Base-by-base conservation (phyloP, 345 rosid species). In the Linum lewisii region DNA sequence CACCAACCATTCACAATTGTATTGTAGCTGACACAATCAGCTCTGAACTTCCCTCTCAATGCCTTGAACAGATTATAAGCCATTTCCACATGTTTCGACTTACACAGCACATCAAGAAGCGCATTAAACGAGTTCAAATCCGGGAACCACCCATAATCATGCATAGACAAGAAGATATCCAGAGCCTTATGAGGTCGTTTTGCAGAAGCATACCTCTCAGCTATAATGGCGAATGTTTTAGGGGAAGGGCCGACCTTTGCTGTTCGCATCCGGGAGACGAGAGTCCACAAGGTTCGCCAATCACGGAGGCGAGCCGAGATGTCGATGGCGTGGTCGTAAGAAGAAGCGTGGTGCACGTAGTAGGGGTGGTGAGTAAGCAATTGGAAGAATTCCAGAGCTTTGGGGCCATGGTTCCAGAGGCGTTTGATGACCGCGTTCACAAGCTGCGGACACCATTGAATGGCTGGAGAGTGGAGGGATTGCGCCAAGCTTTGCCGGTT, bases 1-100 rank as follows among this genome's bases (percentile, higher is more conserved):
- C 98, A 88, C 96, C 96, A 86, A 16, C 98, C 96, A 71, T 86
- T 81, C 0, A 82, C 89, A 72, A 92, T 76, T 61, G 82, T 79
- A 38, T 86, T 88, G 73, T 92, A 92, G 29, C 78, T 88, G 49
- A 92, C 77, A 26, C 76, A 66, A 67, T 92, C 98, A 62, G 80
- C 90, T 72, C 67, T 63, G 63, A 88, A 92, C 69, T 78, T 81
- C 24, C 87, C 83, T 34, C 78, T 61, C 14, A 88, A 78, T 65
- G 60, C 80, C 67, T 68, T 86, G 63, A 92, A 82, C 73, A 92
- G 56, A 58, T 81, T 63, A 54, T 72, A 76, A 55, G 98, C 96
- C 75, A 84, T 86, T 72, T 92, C 96, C 0, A 83, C 96, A 9
- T 78, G 77, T 53, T 70, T 79, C 7, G 87, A 82, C 73, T 86